Percentiles rank a stretch among this genome's conserved stretches.
These are phyloP conservation scores for Pseudophaeomoniella oleicola DNA, from an alignment of 2,329 filamentous ascomycete genomes.

Conservation along the genomic window DNA sequence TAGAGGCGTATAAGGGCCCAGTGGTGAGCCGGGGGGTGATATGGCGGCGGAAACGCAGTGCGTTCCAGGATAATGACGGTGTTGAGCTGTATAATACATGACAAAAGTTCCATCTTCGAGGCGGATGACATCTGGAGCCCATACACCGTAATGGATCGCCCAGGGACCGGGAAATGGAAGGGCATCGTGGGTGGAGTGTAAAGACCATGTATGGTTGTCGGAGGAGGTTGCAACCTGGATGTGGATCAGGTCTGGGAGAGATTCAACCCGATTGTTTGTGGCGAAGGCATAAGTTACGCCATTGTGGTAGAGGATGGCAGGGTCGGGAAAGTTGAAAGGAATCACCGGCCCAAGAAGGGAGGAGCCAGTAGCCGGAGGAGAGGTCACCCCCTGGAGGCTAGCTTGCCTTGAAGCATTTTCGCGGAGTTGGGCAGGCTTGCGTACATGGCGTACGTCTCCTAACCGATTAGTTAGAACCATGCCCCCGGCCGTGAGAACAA, in stretches of 20 bases:
- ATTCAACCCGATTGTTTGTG: conserved; percentile 33
- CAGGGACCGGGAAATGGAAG: conserved; percentile 39
- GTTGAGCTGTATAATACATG: conserved; percentile 44
- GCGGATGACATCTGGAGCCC: conserved; percentile 46
- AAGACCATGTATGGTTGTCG: conserved; percentile 33
- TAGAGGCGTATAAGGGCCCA: conserved; percentile 39
- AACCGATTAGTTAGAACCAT: too few relatives aligned
- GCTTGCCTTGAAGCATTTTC: too few relatives aligned
- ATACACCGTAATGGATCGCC: conserved; percentile 39
- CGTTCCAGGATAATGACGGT: conserved; percentile 19
- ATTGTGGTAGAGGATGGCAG: conserved; percentile 33
- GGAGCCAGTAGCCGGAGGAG: not conserved
- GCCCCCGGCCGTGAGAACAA: not conserved
- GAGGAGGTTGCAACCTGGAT: conserved; percentile 39
- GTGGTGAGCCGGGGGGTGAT: conserved; percentile 22
- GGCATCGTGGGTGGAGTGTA: conserved; percentile 36
- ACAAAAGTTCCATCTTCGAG: conserved; percentile 39
- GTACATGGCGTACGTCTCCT: too few relatives aligned
- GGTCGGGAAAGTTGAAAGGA: conserved; percentile 25
- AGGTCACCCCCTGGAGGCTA: too few relatives aligned
- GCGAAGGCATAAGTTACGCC: conserved; percentile 45
- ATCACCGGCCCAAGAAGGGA: conserved; percentile 15
- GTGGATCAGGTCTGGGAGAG: conserved; percentile 13
- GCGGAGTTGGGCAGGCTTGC: too few relatives aligned
- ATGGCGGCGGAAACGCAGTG: conserved; percentile 48